Percentiles rank a stretch among this genome's conserved stretches.
phyloP scores from a whole-genome alignment of 192 early-diverging fungal species.

The Coemansia sp. region DNA sequence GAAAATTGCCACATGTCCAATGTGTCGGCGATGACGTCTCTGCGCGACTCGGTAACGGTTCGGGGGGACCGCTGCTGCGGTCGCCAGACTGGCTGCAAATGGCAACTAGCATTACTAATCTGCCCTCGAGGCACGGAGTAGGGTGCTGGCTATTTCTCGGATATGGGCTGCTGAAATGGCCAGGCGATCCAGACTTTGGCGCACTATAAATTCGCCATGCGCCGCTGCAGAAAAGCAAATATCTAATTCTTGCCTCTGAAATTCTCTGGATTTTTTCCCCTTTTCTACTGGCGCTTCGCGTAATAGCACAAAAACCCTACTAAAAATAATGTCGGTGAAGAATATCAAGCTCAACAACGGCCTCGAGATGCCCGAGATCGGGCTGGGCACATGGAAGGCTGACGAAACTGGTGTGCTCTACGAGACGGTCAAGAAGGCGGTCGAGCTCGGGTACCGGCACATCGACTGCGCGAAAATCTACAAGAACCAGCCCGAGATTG shows the following conservation, averaged over 20 bases:
- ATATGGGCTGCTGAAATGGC: background rate
- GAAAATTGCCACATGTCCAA: too few species aligned
- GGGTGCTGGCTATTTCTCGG: background rate
- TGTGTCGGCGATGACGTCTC: too few species aligned
- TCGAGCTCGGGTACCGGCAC: slow-evolving; percentile 67
- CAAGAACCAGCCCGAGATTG: slow-evolving; percentile 77
- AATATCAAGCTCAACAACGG: slow-evolving; percentile 62
- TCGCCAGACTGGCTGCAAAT: too few species aligned
- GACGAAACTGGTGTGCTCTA: slow-evolving; percentile 51
- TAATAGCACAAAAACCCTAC: too few species aligned
- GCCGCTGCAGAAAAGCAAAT: too few species aligned
- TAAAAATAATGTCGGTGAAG: slow-evolving; percentile 25
- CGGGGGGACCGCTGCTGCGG: too few species aligned
- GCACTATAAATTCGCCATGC: too few species aligned
- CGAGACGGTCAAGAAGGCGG: slow-evolving; percentile 60
- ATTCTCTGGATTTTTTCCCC: background rate
- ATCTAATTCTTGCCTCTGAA: background rate
- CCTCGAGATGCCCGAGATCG: slow-evolving; percentile 59
- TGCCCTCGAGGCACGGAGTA: too few species aligned
- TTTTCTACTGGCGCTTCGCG: background rate
- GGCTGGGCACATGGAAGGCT: slow-evolving; percentile 63
- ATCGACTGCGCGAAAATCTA: slow-evolving; percentile 67
- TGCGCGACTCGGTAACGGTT: too few species aligned
- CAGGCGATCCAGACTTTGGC: background rate
- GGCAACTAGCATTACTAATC: too few species aligned